phyloP scores from a whole-genome alignment of 2,329 filamentous ascomycete species.

The Xylaria multiplex region DNA sequence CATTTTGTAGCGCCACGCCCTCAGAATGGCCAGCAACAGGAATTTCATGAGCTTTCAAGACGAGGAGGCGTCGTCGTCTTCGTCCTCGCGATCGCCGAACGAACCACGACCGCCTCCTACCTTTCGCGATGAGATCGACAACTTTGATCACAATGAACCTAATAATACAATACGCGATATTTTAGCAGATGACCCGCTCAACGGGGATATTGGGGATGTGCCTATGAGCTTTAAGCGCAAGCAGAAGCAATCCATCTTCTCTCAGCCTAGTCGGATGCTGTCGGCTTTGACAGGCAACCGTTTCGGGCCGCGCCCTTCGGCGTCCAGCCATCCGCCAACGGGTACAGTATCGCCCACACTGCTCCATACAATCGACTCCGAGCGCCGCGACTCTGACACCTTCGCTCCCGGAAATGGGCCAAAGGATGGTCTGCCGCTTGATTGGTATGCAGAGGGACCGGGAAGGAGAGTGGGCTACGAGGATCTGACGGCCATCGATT shows the following conservation, averaged over 20 bases:
- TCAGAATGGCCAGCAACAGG: slow-evolving; percentile 48
- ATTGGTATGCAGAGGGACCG: slow-evolving; percentile 92
- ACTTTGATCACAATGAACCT: slow-evolving; percentile 43
- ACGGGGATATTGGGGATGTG: slow-evolving; percentile 56
- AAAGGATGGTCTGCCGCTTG: slow-evolving; percentile 64
- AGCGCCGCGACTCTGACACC: slow-evolving; percentile 34
- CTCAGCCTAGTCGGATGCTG: slow-evolving; percentile 59
- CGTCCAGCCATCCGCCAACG: slow-evolving; percentile 30
- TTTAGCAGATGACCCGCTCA: slow-evolving; percentile 67
- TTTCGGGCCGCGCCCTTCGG: slow-evolving; percentile 40
- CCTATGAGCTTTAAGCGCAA: slow-evolving; percentile 78
- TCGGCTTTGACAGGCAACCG: slow-evolving; percentile 58
- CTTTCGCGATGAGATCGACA: slow-evolving; percentile 47
- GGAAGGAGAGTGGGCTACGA: slow-evolving; percentile 93
- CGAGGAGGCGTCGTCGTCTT: slow-evolving; percentile 46
- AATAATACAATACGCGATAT: slow-evolving; percentile 50
- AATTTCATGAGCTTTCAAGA: slow-evolving; percentile 44
- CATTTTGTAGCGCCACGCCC: slow-evolving; percentile 41
- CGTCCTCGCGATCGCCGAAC: slow-evolving; percentile 42
- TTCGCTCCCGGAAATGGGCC: slow-evolving; percentile 34
- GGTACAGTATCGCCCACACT: slow-evolving; percentile 43
- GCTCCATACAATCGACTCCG: slow-evolving; percentile 39
- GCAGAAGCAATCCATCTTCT: slow-evolving; percentile 62
- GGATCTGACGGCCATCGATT: slow-evolving; percentile 96
- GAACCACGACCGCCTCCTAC: slow-evolving; percentile 44